Conservation (phyloP, 2,329 filamentous ascomycete genomes). For the Xylogone sp. region DNA sequence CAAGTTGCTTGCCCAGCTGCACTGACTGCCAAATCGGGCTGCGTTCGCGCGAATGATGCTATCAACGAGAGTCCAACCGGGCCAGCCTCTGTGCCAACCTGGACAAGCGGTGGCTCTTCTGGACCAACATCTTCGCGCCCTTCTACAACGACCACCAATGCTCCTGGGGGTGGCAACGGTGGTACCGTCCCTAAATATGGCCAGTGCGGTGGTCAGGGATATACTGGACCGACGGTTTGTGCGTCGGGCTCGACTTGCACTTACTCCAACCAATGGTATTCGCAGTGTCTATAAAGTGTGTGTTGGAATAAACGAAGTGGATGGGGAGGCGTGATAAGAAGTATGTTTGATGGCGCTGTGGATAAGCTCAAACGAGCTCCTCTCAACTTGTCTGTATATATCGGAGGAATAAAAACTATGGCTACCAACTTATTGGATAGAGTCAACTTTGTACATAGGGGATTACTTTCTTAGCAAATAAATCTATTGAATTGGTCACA, state of each 20-base stretch:
- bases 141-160: background rate
- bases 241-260: conserved; percentile 11
- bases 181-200: conserved; percentile 14
- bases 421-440: too few relatives aligned
- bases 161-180: background rate
- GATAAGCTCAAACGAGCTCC: too few relatives aligned
- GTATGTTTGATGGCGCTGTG: too few relatives aligned
- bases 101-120: background rate
- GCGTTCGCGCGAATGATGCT: conserved; percentile 15
- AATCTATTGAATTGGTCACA: too few relatives aligned
- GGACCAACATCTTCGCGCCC: too few relatives aligned
- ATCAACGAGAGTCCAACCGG: conserved; percentile 36
- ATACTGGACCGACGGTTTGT: conserved; percentile 14
- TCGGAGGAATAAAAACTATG: too few relatives aligned
- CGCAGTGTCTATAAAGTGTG: background rate
- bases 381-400: too few relatives aligned
- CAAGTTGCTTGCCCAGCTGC: conserved; percentile 42
- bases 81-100: conserved; percentile 1
- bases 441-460: too few relatives aligned
- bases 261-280: conserved; percentile 9
- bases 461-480: too few relatives aligned
- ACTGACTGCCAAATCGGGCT: conserved; percentile 39
- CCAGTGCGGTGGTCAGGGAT: conserved; percentile 21
- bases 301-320: too few relatives aligned
- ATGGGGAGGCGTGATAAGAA: too few relatives aligned